Percentiles rank a stretch among this genome's conserved stretches.
phyloP scores from a whole-genome alignment of 1,139 yeast genomes.

The Saccharomyces hybrid region DNA sequence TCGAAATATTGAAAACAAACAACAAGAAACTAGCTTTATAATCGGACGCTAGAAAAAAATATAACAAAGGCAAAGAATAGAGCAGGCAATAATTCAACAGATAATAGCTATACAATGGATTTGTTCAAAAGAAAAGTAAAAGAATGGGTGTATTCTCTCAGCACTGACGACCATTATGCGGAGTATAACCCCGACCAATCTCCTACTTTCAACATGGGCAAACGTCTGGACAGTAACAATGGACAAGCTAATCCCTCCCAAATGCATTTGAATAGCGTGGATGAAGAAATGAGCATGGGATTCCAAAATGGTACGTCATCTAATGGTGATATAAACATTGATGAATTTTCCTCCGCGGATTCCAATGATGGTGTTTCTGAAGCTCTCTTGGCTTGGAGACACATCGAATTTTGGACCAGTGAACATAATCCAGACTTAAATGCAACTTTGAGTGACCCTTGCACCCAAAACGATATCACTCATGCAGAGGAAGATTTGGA shows the following conservation, averaged over 20 bases:
- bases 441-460: constrained; percentile 53
- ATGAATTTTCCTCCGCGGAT: constrained; percentile 10
- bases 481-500: constrained; percentile 61
- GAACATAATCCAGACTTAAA: constrained; percentile 49
- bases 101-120: constrained; percentile 21
- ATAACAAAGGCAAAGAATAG: background rate
- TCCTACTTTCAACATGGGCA: constrained; percentile 23
- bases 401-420: constrained; percentile 53
- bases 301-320: background rate
- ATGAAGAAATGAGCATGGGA: constrained; percentile 7
- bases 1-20: background rate
- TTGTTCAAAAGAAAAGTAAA: constrained; percentile 36
- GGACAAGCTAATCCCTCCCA: constrained; percentile 8
- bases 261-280: constrained; percentile 12
- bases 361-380: constrained; percentile 54
- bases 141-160: constrained; percentile 57
- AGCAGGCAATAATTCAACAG: background rate
- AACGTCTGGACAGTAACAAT: constrained; percentile 6
- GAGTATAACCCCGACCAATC: constrained; percentile 47
- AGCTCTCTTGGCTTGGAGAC: constrained; percentile 60
- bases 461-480: constrained; percentile 52
- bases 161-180: constrained; percentile 62
- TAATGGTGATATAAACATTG: constrained; percentile 13
- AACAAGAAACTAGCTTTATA: background rate
- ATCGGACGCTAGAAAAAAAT: background rate